phyloP scores from a whole-genome alignment of 164 flowering plant genomes.

The Sedum album region DNA sequence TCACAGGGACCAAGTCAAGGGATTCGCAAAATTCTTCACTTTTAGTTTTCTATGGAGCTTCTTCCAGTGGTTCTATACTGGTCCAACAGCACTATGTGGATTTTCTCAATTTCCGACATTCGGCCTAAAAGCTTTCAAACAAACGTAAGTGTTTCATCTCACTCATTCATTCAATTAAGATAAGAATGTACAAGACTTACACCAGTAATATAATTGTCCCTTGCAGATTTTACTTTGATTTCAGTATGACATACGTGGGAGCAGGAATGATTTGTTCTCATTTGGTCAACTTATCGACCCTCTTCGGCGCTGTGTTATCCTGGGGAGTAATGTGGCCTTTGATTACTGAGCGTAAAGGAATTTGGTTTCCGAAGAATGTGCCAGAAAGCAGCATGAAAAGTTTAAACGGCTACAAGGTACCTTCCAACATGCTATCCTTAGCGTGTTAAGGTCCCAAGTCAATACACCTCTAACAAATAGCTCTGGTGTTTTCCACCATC shows the following conservation, averaged over 20 bases:
- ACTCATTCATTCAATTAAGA: background rate
- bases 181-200: background rate
- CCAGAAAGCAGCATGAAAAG: slow-evolving; percentile 80
- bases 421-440: background rate
- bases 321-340: slow-evolving; percentile 97
- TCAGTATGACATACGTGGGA: slow-evolving; percentile 70
- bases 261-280: slow-evolving; percentile 91
- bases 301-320: slow-evolving; percentile 82
- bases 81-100: background rate
- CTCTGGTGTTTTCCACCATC: slow-evolving; percentile 9
- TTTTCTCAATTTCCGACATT: background rate
- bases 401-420: slow-evolving; percentile 84
- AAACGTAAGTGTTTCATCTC: background rate
- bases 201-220: background rate
- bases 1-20: background rate
- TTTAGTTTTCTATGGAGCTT: background rate
- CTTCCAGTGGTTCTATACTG: background rate
- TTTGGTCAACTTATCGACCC: slow-evolving; percentile 73
- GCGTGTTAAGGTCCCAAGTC: background rate
- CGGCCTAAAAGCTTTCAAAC: background rate
- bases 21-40: background rate
- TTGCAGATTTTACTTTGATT: slow-evolving; percentile 83
- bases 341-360: slow-evolving; percentile 52
- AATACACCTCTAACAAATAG: background rate
- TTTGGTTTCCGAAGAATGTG: slow-evolving; percentile 57